phyloP scores from a whole-genome alignment of 108 stramenopile genomes.

The Fistulifera pelliculosa region DNA sequence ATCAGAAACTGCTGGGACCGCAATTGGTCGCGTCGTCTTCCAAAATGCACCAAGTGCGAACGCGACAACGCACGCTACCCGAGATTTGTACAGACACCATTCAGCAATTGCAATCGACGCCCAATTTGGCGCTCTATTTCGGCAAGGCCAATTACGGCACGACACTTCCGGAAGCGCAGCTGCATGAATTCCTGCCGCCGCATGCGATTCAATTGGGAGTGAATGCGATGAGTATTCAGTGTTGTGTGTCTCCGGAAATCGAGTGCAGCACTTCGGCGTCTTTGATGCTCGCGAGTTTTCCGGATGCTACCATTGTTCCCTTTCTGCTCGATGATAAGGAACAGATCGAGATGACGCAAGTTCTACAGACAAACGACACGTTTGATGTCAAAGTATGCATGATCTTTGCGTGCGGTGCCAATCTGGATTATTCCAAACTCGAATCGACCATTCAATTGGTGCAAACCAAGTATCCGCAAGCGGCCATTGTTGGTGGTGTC shows the following conservation, averaged over 20 bases:
- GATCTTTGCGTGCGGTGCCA: conserved; percentile 28
- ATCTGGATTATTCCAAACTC: neutral
- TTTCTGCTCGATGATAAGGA: conserved; percentile 12
- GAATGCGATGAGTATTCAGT: conserved; percentile 24
- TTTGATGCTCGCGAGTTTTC: conserved; percentile 28
- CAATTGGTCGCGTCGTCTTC: conserved; percentile 21
- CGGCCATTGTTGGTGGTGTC: conserved; percentile 45
- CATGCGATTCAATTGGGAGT: conserved; percentile 20
- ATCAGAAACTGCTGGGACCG: conserved; percentile 20
- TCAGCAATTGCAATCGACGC: conserved; percentile 17
- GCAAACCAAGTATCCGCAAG: conserved; percentile 20
- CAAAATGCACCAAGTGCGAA: neutral
- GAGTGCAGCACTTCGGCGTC: conserved; percentile 16
- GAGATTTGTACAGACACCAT: conserved; percentile 6
- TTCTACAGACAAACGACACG: neutral
- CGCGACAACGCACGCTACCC: conserved; percentile 8
- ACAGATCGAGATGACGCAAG: neutral
- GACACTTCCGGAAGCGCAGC: neutral
- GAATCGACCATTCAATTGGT: conserved; percentile 19
- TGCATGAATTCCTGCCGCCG: conserved; percentile 3
- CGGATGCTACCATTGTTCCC: conserved; percentile 27
- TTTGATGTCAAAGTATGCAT: conserved; percentile 35
- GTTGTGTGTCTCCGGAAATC: conserved; percentile 1
- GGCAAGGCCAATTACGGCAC: neutral
- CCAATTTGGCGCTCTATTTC: conserved; percentile 32